A percentile compares a stretch with the other conserved stretches of the same genome.
Conservation (phyloP, 768 basidiomycete genomes). For the Psilocybe cubensis region DNA sequence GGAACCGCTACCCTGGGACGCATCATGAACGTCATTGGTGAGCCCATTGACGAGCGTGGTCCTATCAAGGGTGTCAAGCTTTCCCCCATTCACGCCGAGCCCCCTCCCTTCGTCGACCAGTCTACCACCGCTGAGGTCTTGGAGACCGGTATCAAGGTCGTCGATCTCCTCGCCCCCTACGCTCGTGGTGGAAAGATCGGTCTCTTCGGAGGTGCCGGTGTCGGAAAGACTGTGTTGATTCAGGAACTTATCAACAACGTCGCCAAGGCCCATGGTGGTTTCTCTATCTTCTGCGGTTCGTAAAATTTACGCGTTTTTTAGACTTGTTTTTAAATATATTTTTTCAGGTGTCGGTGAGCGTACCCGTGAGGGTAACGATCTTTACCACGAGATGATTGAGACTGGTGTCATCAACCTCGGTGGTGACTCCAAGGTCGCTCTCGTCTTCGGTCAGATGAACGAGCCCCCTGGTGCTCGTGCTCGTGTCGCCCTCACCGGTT, state of each 20-base stretch:
- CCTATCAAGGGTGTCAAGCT: constrained; percentile 96
- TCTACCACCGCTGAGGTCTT: constrained; percentile 98
- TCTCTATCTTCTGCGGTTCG: constrained; percentile 98
- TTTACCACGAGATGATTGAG: constrained; percentile 99
- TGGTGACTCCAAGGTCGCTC: constrained; percentile 99
- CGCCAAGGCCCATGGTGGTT: constrained; percentile 99
- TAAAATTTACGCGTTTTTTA: constrained; percentile 12
- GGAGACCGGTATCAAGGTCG: constrained; percentile 99
- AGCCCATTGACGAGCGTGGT: constrained; percentile 99
- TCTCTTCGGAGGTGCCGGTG: constrained; percentile 99
- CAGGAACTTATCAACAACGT: constrained; percentile 99
- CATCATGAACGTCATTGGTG: constrained; percentile 99
- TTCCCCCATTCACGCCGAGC: constrained; percentile 94
- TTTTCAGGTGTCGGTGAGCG: constrained; percentile 95
- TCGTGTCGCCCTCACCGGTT: constrained; percentile 98
- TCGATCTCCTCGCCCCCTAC: constrained; percentile 98
- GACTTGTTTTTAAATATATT: constrained; percentile 9
- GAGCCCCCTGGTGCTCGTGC: constrained; percentile 99
- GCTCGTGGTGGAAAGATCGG: constrained; percentile 99
- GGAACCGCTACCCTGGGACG: constrained; percentile 94
- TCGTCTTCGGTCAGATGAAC: constrained; percentile 99
- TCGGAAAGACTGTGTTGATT: constrained; percentile 99
- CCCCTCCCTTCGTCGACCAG: constrained; percentile 97
- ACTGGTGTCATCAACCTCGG: constrained; percentile 99
- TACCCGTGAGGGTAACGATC: constrained; percentile 99